Conservation (phyloP, 75 land plant genomes). For the Sequoiadendron giganteum region DNA sequence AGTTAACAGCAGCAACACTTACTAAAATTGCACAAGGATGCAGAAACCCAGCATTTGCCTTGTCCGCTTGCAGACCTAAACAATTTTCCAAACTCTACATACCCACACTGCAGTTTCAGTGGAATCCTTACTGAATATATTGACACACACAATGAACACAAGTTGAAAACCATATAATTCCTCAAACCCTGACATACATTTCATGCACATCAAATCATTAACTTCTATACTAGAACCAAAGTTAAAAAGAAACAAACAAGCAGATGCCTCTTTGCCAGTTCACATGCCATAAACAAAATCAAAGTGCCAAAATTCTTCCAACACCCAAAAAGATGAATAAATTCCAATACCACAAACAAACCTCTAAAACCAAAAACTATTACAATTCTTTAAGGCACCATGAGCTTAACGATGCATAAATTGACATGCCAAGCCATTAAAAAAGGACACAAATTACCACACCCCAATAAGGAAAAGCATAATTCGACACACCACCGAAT, state of each 20-base stretch:
- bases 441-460: background rate
- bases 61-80: background rate
- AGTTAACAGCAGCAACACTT: background rate
- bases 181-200: background rate
- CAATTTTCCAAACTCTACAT: background rate
- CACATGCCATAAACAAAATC: background rate
- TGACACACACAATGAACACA: background rate
- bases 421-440: background rate
- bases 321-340: slow-evolving; percentile 6
- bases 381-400: background rate
- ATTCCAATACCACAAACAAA: background rate
- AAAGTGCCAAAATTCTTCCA: slow-evolving; percentile 2
- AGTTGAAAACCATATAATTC: background rate
- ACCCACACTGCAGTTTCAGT: background rate
- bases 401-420: background rate
- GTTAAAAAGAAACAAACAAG: background rate
- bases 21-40: background rate
- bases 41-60: background rate
- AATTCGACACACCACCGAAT: background rate
- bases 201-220: background rate
- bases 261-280: slow-evolving; percentile 3
- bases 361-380: background rate
- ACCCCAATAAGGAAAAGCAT: background rate
- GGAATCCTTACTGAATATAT: background rate
- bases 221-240: background rate